Evolutionary conservation across 352 stramenopile species (phyloP), one percentile per base, ranked within the genome.

Genomic region (Achlya hypogyna): DNA sequence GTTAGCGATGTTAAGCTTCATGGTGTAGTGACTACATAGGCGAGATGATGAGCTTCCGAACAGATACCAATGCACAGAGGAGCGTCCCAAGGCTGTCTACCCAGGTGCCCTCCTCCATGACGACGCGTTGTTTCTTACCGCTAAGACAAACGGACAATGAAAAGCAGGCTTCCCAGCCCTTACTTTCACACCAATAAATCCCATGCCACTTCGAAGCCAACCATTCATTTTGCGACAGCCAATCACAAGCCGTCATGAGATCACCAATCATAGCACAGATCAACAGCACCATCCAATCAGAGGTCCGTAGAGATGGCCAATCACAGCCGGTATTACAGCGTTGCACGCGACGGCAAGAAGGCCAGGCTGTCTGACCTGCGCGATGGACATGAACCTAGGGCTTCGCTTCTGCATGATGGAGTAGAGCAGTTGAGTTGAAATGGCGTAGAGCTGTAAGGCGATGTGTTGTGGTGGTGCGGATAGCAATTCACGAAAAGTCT

Each of bases 1-100:
- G 86, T 97, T 99, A 63, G 97, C 96, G 86, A 99, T 99, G 89
- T 99, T 99, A 81, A 99, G 96, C 97, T 99, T 96, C 87, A 97
- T 96, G 67, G 72, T 91, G 63, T 52, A 82, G 77, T 77, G 74
- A 71, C 43, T 77, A 58, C 14, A 32, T 10, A 20, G 20, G 31
- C 12, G 22, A 56, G 2, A 51, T 10, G 10, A 47, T 16, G 10
- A 38, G 5, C 25, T 14, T 32, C 5, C 23, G 5, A 40, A 62
- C 28, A 58, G 42, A 52, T 18, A 9, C 14, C 28, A 43, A 59
- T 10, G 20, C 0, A 12, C 22, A 27, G 23, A 5, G 49, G 51
- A 10, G n/a, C n/a, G n/a, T n/a, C n/a, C n/a, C n/a, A n/a, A n/a
- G n/a, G n/a, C n/a, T n/a, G 38, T 45, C 38, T 45, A 45, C 38